These are phyloP conservation scores for Nakaseomyces kungkrabaensis DNA, from an alignment of 1,139 yeast species.

Conservation along the genomic window DNA sequence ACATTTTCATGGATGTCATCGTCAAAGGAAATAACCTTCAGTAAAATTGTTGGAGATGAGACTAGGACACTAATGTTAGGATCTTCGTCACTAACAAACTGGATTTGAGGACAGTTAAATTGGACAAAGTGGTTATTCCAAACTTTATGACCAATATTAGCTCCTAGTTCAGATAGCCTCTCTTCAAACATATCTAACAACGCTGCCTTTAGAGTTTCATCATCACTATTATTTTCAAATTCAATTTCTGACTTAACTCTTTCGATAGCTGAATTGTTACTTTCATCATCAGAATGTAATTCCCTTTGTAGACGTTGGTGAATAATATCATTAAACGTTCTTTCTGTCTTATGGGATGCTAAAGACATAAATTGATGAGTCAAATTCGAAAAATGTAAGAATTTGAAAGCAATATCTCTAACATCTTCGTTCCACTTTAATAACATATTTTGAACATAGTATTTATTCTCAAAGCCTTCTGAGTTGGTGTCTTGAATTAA, in stretches of 20 bases:
- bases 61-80: constrained; percentile 59
- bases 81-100: constrained; percentile 57
- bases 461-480: constrained; percentile 56
- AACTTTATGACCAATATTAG: constrained; percentile 35
- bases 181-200: constrained; percentile 41
- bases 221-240: constrained; percentile 9
- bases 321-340: constrained; percentile 18
- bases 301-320: constrained; percentile 9
- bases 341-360: constrained; percentile 19
- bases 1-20: constrained; percentile 38
- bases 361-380: constrained; percentile 38
- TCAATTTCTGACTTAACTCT: constrained; percentile 11
- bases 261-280: constrained; percentile 1
- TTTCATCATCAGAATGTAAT: constrained; percentile 1
- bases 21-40: constrained; percentile 51
- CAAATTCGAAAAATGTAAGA: constrained; percentile 50
- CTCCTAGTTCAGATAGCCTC: constrained; percentile 36
- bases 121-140: constrained; percentile 61
- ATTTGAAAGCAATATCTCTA: constrained; percentile 52
- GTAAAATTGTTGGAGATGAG: constrained; percentile 62
- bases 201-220: constrained; percentile 10
- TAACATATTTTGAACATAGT: constrained; percentile 66
- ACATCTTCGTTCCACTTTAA: constrained; percentile 70
- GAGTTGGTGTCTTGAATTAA: constrained; percentile 20
- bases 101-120: constrained; percentile 78